phyloP scores from a whole-genome alignment of 2,329 filamentous ascomycete genomes.

The Alternaria burnsii region DNA sequence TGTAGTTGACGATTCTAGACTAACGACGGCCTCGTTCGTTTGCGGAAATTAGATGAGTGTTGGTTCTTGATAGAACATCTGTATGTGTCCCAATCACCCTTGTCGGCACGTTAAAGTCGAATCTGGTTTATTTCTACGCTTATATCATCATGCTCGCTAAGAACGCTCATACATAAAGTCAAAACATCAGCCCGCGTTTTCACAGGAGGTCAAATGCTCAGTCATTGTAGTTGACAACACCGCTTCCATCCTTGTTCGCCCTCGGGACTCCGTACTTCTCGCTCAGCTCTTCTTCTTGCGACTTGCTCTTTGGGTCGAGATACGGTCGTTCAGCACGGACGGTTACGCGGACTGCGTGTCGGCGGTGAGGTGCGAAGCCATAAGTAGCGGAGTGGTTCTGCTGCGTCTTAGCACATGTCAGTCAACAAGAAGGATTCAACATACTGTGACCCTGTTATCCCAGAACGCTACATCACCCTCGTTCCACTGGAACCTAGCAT shows the following conservation, averaged over 20 bases:
- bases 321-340: constrained; percentile 58
- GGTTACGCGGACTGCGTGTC: constrained; percentile 63
- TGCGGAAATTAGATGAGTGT: background rate
- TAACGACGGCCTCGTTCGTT: background rate
- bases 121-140: background rate
- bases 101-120: background rate
- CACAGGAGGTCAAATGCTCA: constrained; percentile 12
- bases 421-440: background rate
- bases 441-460: constrained; percentile 68
- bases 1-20: constrained; percentile 1
- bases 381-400: constrained; percentile 65
- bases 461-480: constrained; percentile 72
- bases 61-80: background rate
- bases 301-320: constrained; percentile 56
- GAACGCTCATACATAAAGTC: background rate
- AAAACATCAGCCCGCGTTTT: accelerated
- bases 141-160: background rate
- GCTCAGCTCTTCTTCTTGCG: constrained; percentile 64
- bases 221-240: constrained; percentile 67
- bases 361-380: constrained; percentile 64
- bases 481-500: constrained; percentile 72
- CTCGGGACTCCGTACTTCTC: constrained; percentile 58
- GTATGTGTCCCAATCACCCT: too few relatives aligned
- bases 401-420: constrained; percentile 7
- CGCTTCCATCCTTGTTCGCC: constrained; percentile 65